These are phyloP conservation scores for Boletus vinaceobasis DNA, from an alignment of 768 basidiomycete species.

Conservation along the genomic window DNA sequence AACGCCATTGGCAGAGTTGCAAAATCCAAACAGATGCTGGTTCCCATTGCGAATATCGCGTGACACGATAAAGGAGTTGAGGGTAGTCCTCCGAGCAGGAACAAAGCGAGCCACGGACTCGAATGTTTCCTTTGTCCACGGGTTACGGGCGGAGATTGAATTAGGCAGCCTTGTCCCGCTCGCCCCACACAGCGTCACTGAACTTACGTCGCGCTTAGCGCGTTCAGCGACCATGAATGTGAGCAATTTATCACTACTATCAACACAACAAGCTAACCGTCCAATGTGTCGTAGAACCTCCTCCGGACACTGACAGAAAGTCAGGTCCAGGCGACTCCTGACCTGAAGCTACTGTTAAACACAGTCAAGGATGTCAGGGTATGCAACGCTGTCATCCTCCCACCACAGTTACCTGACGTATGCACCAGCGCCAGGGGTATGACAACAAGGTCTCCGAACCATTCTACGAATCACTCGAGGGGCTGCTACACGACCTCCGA, in stretches of 20 bases:
- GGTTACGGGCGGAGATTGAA: conserved; percentile 30
- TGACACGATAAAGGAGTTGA: no score
- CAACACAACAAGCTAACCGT: not conserved
- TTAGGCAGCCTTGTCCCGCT: conserved; percentile 30
- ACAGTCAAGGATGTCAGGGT: conserved; percentile 89
- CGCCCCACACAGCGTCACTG: conserved; percentile 31
- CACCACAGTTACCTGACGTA: conserved; percentile 19
- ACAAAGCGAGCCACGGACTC: not conserved
- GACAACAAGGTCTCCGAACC: conserved; percentile 78
- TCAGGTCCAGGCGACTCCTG: conserved; percentile 60
- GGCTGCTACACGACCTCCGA: conserved; percentile 80
- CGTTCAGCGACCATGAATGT: conserved; percentile 29
- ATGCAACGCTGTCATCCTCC: conserved; percentile 35
- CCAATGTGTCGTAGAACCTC: conserved; percentile 60
- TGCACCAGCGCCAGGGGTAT: conserved; percentile 41
- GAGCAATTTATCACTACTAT: not conserved
- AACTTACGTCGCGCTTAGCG: conserved; percentile 25
- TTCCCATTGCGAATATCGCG: not conserved
- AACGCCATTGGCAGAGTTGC: not conserved
- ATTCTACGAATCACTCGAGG: conserved; percentile 93
- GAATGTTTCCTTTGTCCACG: not conserved
- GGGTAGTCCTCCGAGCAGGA: not conserved
- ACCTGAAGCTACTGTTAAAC: conserved; percentile 77
- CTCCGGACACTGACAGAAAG: conserved; percentile 82
- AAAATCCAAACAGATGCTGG: no score